Base-by-base conservation (phyloP, 108 stramenopile genomes). In the Stephanodiscus minutulus region DNA sequence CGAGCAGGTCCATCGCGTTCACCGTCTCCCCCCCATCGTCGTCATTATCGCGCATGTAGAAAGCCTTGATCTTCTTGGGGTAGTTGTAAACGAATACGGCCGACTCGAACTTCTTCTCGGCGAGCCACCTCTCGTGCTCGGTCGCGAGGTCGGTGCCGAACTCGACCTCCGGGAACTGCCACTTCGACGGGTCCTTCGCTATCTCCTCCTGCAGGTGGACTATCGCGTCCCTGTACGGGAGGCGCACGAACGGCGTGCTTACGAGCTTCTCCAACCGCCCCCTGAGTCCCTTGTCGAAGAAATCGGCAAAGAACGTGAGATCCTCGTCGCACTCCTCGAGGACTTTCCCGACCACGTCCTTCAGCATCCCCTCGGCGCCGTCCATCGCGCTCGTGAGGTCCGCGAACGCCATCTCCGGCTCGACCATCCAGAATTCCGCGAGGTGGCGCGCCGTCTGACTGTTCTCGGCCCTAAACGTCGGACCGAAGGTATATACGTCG, bases 391-490 rank as follows among this genome's bases (percentile, higher is more conserved):
- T 84, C 29, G 70, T 72, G 44, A 97, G 76, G 59, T 97, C 97
- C 13, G 96, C 95, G 81, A 99, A 99, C 28, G 97, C 96, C 93
- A 99, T 96, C 86, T 99, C 99, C 7, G 98, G 98, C 85, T 99
- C 99, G 33, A 98, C 96, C 97, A 97, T 97, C 76, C 91, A 87
- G 77, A 98, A 98, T 73, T 98, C 96, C 15, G 96, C 95, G 39
- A 99, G 80, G 72, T 98, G 99, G 27, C 97, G 84, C n/a, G 96
- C 85, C 13, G 99, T 99, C 81, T 99, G 96, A 17, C 88, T 90
- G 80, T 98, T 98, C 86, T 99, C 99, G n/a, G 99, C 99, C 12
- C 99, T 94, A 69, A 99, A 99, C 33, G 99, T 98, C 28, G 99
- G 99, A 17, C 99, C 99, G 76, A 99, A 99, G 7, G 98, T 99